Base-by-base conservation (phyloP, 371 early-diverging fungal genomes). In the Mycotypha africana region DNA sequence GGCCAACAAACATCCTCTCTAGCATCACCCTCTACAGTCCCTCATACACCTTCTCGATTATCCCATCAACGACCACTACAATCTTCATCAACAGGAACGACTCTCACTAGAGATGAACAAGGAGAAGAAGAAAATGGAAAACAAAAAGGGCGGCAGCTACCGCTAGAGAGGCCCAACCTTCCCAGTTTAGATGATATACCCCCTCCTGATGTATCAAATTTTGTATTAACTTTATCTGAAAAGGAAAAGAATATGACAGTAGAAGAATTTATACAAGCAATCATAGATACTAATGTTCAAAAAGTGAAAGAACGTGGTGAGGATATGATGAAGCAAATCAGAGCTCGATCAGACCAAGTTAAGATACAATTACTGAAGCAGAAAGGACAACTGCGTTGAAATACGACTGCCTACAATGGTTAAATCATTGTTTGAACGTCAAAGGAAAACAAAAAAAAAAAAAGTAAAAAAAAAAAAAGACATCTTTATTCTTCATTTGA, bases 401-500 rank as follows among this genome's bases (percentile, higher is more conserved):
- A 24, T 3, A 23, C 4, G 6, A 8, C 11, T 38, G 5, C 4
- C 24, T 38, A 17, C 24, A 14, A 4, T 15, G 5, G 6, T 38
- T 12, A 23, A 24, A 24, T 3, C n/a, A 38, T 14, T 23, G n/a
- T 24, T 37, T 19, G 10, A 33, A 10, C 20, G 14, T 33, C 14
- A 43, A 21, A 33, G 15, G 23, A 22, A 33, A 24, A 15, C 4
- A 24, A 17, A 24, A 12, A 41, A 31, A 36, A 25, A 37, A 37
- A 20, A 45, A 37, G n/a, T 4, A 28, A 28, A 28, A 26, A 37
- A 19, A 37, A 38, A 47, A 17, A 26, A 22, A 14, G 0, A 21
- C 24, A 14, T 16, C 3, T 7, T 16, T 11, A 42, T 26, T 22
- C 28, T 5, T 14, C 24, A 59, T 57, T 63, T 63, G n/a, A 64